Conservation (phyloP, 2,329 filamentous ascomycete genomes). For the Phialemoniopsis sp. region DNA sequence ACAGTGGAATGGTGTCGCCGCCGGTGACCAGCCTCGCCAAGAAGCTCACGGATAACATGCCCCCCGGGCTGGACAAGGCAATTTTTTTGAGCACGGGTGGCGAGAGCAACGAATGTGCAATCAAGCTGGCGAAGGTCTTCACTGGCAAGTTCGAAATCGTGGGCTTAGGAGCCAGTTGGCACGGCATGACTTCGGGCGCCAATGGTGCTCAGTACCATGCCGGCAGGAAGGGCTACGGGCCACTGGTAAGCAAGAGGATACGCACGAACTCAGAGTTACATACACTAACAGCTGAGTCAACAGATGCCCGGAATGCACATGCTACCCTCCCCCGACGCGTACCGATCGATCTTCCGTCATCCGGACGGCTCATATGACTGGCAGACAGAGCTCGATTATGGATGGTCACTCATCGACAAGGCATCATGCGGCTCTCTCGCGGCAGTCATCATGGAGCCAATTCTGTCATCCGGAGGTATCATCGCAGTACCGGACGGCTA, state of each 20-base stretch:
- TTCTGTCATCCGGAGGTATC: conserved; percentile 56
- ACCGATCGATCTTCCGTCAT: conserved; percentile 56
- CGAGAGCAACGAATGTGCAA: conserved; percentile 58
- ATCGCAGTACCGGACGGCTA: conserved; percentile 56
- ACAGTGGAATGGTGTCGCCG: conserved; percentile 53
- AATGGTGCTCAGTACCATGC: conserved; percentile 51
- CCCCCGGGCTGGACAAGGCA: conserved; percentile 44
- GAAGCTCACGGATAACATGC: conserved; percentile 43
- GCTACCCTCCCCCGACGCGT: conserved; percentile 56
- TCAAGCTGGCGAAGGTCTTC: conserved; percentile 60
- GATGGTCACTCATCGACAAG: conserved; percentile 56
- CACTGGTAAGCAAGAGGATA: no score
- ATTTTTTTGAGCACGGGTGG: conserved; percentile 56
- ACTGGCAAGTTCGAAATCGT: conserved; percentile 65
- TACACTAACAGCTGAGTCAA: no score
- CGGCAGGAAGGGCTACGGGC: conserved; percentile 43
- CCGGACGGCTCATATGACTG: conserved; percentile 57
- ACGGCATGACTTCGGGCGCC: conserved; percentile 56
- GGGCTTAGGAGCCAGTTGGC: conserved; percentile 53
- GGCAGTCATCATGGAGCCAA: conserved; percentile 60
- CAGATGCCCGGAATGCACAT: conserved; percentile 54
- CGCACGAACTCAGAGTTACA: no score
- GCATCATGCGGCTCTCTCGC: conserved; percentile 58
- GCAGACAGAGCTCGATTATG: conserved; percentile 56
- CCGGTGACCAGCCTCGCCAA: conserved; percentile 53